Evolutionary conservation across 1,284 basidiomycete genomes (phyloP), one percentile per base, ranked within the genome.

Genomic region (Phellopilus nigrolimitatus): DNA sequence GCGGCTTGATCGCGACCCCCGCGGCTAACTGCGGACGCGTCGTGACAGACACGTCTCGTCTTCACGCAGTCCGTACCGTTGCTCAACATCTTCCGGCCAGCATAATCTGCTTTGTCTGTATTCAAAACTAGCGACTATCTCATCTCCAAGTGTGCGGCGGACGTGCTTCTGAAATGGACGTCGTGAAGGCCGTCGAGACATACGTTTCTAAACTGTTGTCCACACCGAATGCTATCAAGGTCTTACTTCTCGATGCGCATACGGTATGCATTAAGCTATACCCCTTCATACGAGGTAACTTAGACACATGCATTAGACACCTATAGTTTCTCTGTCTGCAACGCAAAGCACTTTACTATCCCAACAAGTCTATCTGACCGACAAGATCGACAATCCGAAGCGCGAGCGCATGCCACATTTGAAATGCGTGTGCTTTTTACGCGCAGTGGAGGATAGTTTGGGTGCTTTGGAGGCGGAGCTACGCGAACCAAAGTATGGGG

Each of bases 291-390:
- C 30, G 7, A 39, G 36, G 40, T 48, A 47, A 55, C 21, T 47
- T 49, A 13, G 37, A 15, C 9, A n/a, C 15, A 4, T 3, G 22
- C 52, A 10, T 1, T 60, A 95, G 93, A 97, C 97, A n/a, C 93
- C 97, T 1, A 95, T 98, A 58, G 88, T 99, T 9, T 98, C 95
- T 1, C 78, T 97, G 6, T 91, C 94, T 3, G 87, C 93, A 1
- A 99, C 97, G 0, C 97, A 99, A 64, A 95, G 93, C 2, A 87
- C 87, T 8, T 77, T 99, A 19, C 75, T 99, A n/a, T 83, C 91
- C 3, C 92, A 98, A 61, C 94, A 99, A 65, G 91, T 99, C 17
- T 99, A 99, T 68, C 81, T 99, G 47, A 99, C 95, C 1, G 97
- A 99, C 71, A 80, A 93, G 53, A 91, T 99, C 65, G 94, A 97